Evolutionary conservation across 2,329 filamentous ascomycete species (phyloP).

Genomic region (Fusarium sacchari): DNA sequence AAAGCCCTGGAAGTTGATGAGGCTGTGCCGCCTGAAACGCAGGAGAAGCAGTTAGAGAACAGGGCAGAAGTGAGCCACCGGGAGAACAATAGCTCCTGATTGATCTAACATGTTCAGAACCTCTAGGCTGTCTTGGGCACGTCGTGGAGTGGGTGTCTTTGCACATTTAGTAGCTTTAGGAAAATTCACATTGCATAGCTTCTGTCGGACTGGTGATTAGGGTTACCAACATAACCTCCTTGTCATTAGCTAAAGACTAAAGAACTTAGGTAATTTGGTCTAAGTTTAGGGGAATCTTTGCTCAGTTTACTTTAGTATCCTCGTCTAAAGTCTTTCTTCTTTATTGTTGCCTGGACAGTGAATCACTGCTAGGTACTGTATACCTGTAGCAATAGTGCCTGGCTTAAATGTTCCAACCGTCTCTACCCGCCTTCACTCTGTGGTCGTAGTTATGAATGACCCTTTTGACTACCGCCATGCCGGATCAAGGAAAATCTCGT

Average conservation of each 20-base stretch:
- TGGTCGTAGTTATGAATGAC: background rate
- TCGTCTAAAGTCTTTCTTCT: too few species aligned
- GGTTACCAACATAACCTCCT: too few species aligned
- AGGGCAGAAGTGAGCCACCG: background rate
- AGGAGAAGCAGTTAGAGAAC: background rate
- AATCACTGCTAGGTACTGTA: too few species aligned
- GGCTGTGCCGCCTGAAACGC: too few species aligned
- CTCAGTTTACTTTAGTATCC: too few species aligned
- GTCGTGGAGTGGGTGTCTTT: background rate
- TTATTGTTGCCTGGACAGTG: too few species aligned
- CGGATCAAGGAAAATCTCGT: background rate
- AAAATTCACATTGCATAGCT: background rate
- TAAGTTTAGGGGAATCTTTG: too few species aligned
- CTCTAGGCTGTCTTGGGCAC: background rate
- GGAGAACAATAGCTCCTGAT: background rate
- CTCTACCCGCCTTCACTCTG: accelerated
- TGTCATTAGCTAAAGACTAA: background rate
- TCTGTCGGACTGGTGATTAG: background rate
- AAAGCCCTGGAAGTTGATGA: background rate
- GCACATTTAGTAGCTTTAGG: background rate
- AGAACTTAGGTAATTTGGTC: too few species aligned
- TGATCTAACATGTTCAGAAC: background rate
- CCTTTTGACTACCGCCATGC: accelerated
- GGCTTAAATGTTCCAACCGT: background rate
- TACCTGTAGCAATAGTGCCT: accelerated